Evolutionary conservation across 1,284 basidiomycete genomes (phyloP), one percentile per base, ranked within the genome.

Genomic region (Coriolopsis trogii): DNA sequence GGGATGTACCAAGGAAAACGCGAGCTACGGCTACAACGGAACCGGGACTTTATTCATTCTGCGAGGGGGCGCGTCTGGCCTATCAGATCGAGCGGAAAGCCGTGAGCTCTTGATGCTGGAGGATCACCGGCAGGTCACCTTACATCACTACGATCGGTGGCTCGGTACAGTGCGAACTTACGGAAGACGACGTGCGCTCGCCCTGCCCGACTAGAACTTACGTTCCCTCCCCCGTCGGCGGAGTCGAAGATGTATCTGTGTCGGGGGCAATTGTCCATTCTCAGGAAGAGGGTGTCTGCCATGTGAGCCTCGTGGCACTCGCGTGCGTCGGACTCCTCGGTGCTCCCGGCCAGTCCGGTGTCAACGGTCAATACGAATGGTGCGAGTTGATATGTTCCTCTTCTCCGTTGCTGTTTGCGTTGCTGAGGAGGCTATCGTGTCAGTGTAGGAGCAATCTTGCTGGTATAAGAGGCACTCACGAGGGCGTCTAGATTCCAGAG

Each of bases 251-350:
- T 45, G 21, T 29, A 49, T 49, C 29, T 40, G 24, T 15, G 38
- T 51, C 57, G 57, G 57, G 28, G 30, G 16, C 30, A 46, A 34
- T 59, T 46, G 51, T 52, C 54, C 54, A 56, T 56, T 59, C 41
- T 48, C 26, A 40, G 49, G 30, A 26, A 34, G 6, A 31, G 34
- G 38, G 43, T 39, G 29, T 31, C 18, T 45, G 12, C 46, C 51
- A 51, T 51, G 57, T 53, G 54, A 51, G 41, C 57, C 57, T 56
- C 57, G 57, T 59, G 57, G 57, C 51, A 50, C 54, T 59, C 57
- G 57, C 57, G 57, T 59, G 57, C 46, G 48, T 43, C 54, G 51
- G 51, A 46, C 40, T 40, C n/a, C 30, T 56, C 57, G 53, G 54
- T 49, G 33, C 49, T 33, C 39, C 51, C 53, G 57, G 57, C 41